Percentiles rank a stretch among this genome's conserved stretches.
Evolutionary conservation across 306 rosid species (phyloP).

Genomic region (Aeschynomene evenia): DNA sequence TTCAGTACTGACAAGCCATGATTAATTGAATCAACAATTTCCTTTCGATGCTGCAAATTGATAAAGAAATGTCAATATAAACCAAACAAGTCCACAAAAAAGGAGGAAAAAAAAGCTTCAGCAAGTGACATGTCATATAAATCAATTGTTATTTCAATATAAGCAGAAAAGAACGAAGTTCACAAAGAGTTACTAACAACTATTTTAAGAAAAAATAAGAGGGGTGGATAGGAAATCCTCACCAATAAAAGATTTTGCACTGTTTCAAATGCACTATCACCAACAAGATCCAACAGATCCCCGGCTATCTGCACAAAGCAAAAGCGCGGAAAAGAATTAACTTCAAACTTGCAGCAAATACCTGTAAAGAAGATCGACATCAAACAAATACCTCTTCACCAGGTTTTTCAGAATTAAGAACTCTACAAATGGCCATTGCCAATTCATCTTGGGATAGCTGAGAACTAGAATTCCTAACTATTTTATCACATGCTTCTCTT

Average conservation of each 20-base stretch:
- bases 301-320: slow-evolving; percentile 71
- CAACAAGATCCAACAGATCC: slow-evolving; percentile 89
- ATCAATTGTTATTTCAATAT: slow-evolving; percentile 17
- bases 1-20: slow-evolving; percentile 65
- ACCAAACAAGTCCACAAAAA: slow-evolving; percentile 21
- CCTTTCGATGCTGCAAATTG: slow-evolving; percentile 73
- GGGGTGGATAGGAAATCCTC: slow-evolving; percentile 37
- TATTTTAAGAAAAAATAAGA: slow-evolving; percentile 7
- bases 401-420: slow-evolving; percentile 82
- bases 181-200: slow-evolving; percentile 23
- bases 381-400: slow-evolving; percentile 81
- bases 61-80: slow-evolving; percentile 9
- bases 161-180: slow-evolving; percentile 1
- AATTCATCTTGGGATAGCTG: slow-evolving; percentile 76
- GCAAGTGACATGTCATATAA: slow-evolving; percentile 16
- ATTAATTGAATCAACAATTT: slow-evolving; percentile 77
- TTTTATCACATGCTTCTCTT: slow-evolving; percentile 74
- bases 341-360: slow-evolving; percentile 26
- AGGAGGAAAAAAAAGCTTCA: slow-evolving; percentile 8
- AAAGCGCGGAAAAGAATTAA: slow-evolving; percentile 18
- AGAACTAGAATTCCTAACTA: slow-evolving; percentile 45
- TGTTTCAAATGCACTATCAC: slow-evolving; percentile 85
- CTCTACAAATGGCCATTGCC: slow-evolving; percentile 92
- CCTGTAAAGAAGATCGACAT: slow-evolving; percentile 9
- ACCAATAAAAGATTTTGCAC: slow-evolving; percentile 84